Base-by-base conservation (phyloP, 1,284 basidiomycete genomes). In the Malassezia sp. region DNA sequence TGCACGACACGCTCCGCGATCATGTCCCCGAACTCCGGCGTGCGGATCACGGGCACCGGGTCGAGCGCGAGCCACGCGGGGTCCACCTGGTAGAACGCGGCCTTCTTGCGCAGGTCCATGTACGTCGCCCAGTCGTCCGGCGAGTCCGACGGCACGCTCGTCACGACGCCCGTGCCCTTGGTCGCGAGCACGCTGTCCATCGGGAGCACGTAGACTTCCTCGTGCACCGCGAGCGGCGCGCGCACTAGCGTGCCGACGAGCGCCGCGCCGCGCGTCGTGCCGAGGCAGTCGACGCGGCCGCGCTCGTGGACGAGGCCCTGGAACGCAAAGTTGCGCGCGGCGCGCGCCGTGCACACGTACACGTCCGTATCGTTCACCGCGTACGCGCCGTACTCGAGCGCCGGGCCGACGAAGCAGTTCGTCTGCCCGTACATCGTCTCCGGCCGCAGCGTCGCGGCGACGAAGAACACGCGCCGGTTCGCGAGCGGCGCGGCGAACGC, bases 341-440 rank as follows among this genome's bases (percentile, higher is more conserved):
- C 82, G 38, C 91, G 84, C 57, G 82, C 74, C 10, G 90, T 91
- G 73, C 87, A 83, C 15, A 99, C 75, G 74, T 82, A 97, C 22
- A 90, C 84, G 23, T 70, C 64, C 33, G 50, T 62, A 71, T 89
- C 83, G 65, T 85, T 86, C 49, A 70, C 62, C 42, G 60, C 56
- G 71, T 84, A 97, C 21, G 96, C 74, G 39, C 89, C 90, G 70
- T 99, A 97, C 60, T 87, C 87, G 74, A 97, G 82, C 38, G 75
- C 73, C 0, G 87, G 82, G 29, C 90, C 87, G 42, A 99, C 89
- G 71, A 87, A 99, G 73, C 89, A 93, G 71, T 97, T 96, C 9
- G 91, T 97, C 74, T 97, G 91, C 30, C 91, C 93, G 63, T 63
- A 88, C 91, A 96, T 93, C 0, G 93, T 99, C 74, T 99, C 93